Evolutionary conservation across 139 green algal species (phyloP).

Genomic region (Coelastrella sp.): DNA sequence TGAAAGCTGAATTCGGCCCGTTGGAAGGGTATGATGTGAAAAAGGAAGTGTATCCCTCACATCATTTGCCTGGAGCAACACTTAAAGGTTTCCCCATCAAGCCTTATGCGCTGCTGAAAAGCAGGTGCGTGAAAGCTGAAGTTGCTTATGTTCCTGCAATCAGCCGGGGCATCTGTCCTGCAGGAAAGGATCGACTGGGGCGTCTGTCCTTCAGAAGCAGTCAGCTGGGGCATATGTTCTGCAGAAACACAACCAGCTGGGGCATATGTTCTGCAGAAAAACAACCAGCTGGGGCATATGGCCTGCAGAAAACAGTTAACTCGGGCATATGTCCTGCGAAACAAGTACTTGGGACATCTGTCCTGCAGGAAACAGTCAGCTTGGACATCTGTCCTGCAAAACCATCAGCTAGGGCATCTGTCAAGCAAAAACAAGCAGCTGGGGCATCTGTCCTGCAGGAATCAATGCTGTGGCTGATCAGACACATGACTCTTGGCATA

Average conservation of each 20-base stretch:
- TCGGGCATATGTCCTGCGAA: background rate
- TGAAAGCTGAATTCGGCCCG: constrained; percentile 40
- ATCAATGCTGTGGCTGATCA: background rate
- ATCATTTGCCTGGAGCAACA: constrained; percentile 39
- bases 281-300: background rate
- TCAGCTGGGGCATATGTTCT: background rate
- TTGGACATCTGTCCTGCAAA: background rate
- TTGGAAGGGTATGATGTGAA: constrained; percentile 38
- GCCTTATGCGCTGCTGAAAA: constrained; percentile 43
- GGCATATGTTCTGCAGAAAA: no score
- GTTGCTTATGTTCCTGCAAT: background rate
- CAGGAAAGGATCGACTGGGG: background rate
- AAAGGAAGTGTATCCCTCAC: constrained; percentile 18
- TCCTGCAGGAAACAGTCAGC: background rate
- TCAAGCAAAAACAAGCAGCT: no score
- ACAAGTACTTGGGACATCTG: background rate
- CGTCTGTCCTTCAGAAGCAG: background rate
- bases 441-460: background rate
- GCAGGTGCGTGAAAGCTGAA: constrained; percentile 1
- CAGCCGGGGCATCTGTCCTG: background rate
- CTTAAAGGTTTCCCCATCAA: constrained; percentile 48
- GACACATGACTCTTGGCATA: background rate
- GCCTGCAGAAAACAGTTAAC: background rate
- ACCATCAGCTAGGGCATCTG: background rate
- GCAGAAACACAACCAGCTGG: background rate